These are phyloP conservation scores for Exophiala aquamarina DNA, from an alignment of 2,329 filamentous ascomycete genomes.

Conservation along the genomic window DNA sequence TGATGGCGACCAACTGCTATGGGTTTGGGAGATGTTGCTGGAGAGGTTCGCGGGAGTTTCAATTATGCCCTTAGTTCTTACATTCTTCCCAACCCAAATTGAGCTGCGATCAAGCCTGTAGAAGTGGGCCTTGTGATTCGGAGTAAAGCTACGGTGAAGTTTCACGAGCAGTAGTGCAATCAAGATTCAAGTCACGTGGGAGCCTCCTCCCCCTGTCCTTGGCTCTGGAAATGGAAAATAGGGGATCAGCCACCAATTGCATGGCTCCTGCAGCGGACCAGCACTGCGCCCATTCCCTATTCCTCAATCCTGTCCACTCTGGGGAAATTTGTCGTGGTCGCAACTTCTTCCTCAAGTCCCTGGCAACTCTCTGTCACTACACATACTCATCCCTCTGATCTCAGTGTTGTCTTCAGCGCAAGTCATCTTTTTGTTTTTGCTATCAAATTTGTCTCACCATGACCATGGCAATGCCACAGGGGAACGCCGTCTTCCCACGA, in stretches of 20 bases:
- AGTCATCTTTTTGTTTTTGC: constrained; percentile 1
- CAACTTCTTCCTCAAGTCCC: constrained; percentile 15
- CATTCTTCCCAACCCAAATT: no score
- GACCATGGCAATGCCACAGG: constrained; percentile 34
- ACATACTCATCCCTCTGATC: background rate
- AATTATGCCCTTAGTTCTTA: no score
- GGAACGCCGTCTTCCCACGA: constrained; percentile 71
- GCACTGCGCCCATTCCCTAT: no score
- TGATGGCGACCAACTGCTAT: no score
- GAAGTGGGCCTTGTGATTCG: no score
- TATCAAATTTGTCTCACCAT: constrained; percentile 12
- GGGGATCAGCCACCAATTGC: constrained; percentile 9
- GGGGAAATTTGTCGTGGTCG: constrained; percentile 25
- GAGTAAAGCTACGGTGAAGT: background rate
- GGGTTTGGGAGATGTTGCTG: no score
- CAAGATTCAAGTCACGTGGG: background rate
- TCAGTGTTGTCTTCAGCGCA: background rate
- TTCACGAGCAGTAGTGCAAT: no score
- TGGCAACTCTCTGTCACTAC: constrained; percentile 4
- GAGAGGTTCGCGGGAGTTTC: no score
- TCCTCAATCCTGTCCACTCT: constrained; percentile 8
- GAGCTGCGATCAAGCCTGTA: no score
- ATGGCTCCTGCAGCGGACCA: constrained; percentile 6
- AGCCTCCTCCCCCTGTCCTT: constrained; percentile 5
- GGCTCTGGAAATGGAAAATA: constrained; percentile 17